phyloP scores from a whole-genome alignment of 2,329 filamentous ascomycete species.

The Chaetomium globosum region DNA sequence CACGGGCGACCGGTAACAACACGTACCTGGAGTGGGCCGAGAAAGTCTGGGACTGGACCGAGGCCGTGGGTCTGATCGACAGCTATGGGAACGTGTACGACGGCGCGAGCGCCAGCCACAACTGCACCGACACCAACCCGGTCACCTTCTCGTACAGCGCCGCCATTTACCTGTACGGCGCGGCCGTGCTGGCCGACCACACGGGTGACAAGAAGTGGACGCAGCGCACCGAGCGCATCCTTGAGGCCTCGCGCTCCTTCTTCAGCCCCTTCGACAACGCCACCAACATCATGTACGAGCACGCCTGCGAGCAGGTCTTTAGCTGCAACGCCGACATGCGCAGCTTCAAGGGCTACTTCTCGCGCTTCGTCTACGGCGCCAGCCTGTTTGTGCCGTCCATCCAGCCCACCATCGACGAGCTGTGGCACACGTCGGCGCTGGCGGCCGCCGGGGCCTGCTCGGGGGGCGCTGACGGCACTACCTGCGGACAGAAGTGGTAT shows the following conservation, averaged over 20 bases:
- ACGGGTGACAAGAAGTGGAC: slow-evolving; percentile 59
- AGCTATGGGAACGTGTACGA: slow-evolving; percentile 60
- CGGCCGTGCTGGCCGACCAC: slow-evolving; percentile 64
- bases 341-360: slow-evolving; percentile 69
- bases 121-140: slow-evolving; percentile 57
- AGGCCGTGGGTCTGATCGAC: slow-evolving; percentile 60
- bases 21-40: slow-evolving; percentile 69
- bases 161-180: slow-evolving; percentile 67
- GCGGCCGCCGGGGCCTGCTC: slow-evolving; percentile 62
- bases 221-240: slow-evolving; percentile 54
- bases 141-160: slow-evolving; percentile 67
- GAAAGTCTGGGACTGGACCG: slow-evolving; percentile 68
- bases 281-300: slow-evolving; percentile 66
- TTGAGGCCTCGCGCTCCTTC: slow-evolving; percentile 56
- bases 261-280: slow-evolving; percentile 56
- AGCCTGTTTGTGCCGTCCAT: slow-evolving; percentile 60
- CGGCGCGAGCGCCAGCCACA: slow-evolving; percentile 57
- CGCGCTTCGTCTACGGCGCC: slow-evolving; percentile 65
- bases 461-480: slow-evolving; percentile 54
- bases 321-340: slow-evolving; percentile 66
- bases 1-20: slow-evolving; percentile 67
- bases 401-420: slow-evolving; percentile 48
- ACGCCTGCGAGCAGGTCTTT: slow-evolving; percentile 62
- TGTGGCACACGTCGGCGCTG: slow-evolving; percentile 55
- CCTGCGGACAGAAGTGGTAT: slow-evolving; percentile 68